Evolutionary conservation across 257 asterid genomes (phyloP), one percentile per base, ranked within the genome.

Genomic region (Solanum neorickii): DNA sequence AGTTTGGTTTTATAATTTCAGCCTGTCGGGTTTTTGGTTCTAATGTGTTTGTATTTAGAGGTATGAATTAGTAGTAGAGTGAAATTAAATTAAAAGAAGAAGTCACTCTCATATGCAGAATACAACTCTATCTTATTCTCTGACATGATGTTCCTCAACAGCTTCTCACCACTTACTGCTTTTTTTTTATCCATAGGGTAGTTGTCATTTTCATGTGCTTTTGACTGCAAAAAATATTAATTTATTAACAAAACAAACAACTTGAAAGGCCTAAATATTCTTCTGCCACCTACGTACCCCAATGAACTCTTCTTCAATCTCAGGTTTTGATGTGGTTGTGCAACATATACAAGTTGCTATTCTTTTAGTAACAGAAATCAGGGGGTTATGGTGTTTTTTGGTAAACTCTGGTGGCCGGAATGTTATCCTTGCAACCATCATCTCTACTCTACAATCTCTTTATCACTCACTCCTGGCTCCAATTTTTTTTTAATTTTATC

Each of bases 41-140:
- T 56, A 56, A 56, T 56, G 65, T 56, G 7, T 52, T 18, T 52
- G 60, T 49, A 52, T 52, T 52, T 52, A 1, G 11, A 52, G 10
- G 10, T 52, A 52, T 52, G 62, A 52, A 52, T 16, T 52, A 49
- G 60, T 49, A 49, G 20, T 14, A 49, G 59, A 49, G 60, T 16
- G 23, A 16, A 23, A 49, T 49, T 49, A 16, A 49, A 5, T 8
- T 49, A 49, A 16, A 49, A 49, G 60, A 49, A 49, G 21, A 49
- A 49, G 60, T 49, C 60, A 49, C 98, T 93, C 92, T 95, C 99
- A 91, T 95, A 95, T 56, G 95, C 84, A 23, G 97, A 98, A 82
- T 96, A 95, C 56, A 96, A 94, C 90, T 96, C 98, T 60, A 96
- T 94, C 86, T 94, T 95, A 92, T 92, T 94, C 82, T 94, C 99